A percentile compares a stretch with the other conserved stretches of the same genome.
Evolutionary conservation across 2,329 filamentous ascomycete species (phyloP).

Genomic region (Venturia nashicola): DNA sequence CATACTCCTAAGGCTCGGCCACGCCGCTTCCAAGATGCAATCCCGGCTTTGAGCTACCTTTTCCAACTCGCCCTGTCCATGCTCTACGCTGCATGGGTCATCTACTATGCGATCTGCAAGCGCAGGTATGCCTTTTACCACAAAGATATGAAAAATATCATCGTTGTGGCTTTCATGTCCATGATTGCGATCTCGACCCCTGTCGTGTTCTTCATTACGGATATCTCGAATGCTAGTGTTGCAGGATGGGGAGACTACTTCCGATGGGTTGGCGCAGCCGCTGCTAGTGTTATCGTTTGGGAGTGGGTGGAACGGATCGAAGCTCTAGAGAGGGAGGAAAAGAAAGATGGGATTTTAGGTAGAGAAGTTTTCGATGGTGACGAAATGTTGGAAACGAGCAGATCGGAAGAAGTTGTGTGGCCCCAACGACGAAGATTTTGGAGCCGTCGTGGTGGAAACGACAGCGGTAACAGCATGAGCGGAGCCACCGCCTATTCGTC

Average conservation of each 20-base stretch:
- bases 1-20: conserved; percentile 43
- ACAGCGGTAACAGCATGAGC: conserved; percentile 15
- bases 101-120: conserved; percentile 89
- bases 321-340: conserved; percentile 80
- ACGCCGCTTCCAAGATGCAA: conserved; percentile 71
- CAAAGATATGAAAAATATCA: conserved; percentile 79
- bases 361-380: conserved; percentile 89
- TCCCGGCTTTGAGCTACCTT: conserved; percentile 81
- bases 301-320: conserved; percentile 97
- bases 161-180: conserved; percentile 66
- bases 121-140: conserved; percentile 86
- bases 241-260: conserved; percentile 93
- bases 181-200: conserved; percentile 75
- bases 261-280: conserved; percentile 88
- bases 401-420: conserved; percentile 45
- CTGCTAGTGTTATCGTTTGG: conserved; percentile 94
- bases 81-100: conserved; percentile 84
- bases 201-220: conserved; percentile 84
- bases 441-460: conserved; percentile 20
- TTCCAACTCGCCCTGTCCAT: conserved; percentile 80
- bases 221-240: conserved; percentile 74
- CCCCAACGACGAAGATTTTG: conserved; percentile 27
- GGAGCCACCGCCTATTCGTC: conserved; percentile 17
- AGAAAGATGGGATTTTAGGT: conserved; percentile 84
- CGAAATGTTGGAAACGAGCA: conserved; percentile 67